Base-by-base conservation (phyloP, 768 basidiomycete species). In the Calvatia gigantea region DNA sequence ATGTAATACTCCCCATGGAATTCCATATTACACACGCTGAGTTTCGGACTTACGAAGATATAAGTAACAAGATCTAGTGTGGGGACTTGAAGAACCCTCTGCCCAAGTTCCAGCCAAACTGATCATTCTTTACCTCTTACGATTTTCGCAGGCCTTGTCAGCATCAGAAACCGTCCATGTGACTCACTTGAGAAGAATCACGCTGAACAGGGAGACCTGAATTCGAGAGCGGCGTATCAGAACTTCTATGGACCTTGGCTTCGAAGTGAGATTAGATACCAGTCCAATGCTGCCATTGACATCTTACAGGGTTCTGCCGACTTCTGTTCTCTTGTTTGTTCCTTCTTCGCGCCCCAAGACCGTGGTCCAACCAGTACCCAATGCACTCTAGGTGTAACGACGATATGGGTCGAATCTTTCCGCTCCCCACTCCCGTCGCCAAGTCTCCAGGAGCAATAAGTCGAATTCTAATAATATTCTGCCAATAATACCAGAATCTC, bases 141-240 rank as follows among this genome's bases (percentile, higher is more conserved):
- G 41, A 53, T 42, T 53, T 52, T 53, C 51, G 51, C 51, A 53
- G 33, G 51, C 51, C 14, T 33, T 43, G 51, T 53, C 51, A 53
- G 41, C 51, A 53, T 42, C 51, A 53, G 33, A 53, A 8, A 43
- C 33, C 9, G 31, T 44, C 17, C 51, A 43, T 53, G 51, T 53
- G 51, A 53, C 27, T 6, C 39, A 39, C 50, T 19, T 27, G 19
- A 42, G 50, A 51, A 51, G 38, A 51, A 17, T 21, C 39, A 31
- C 12, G 35, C 14, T 35, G n/a, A n/a, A n/a, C n/a, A 28, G n/a
- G 27, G 27, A 51, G 38, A 51, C 50, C 21, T 32, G 46, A 48
- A 48, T 48, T 48, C 46, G 46, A 48, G 27, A 51, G 50, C 50
- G 50, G 39, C 50, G 50, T 51, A 51, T 51, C 50, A 51, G 50